phyloP scores from a whole-genome alignment of 768 basidiomycete genomes.

The Xerocomellus chrysenteron region DNA sequence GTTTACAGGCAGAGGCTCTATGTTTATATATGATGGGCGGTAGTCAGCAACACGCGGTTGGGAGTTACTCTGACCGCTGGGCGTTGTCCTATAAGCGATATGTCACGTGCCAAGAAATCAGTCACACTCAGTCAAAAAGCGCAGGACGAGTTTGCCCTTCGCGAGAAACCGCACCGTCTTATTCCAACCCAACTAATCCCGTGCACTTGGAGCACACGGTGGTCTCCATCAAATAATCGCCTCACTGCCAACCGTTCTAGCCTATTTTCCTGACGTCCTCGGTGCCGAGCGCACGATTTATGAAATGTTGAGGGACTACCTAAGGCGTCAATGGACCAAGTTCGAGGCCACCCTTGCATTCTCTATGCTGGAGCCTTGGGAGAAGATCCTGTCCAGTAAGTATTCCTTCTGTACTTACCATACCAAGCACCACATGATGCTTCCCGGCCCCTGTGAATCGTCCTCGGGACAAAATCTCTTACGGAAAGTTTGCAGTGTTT shows the following conservation, averaged over 20 bases:
- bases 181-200: not conserved
- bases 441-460: not conserved
- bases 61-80: too few relatives aligned
- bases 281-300: conserved; percentile 5
- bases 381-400: conserved; percentile 60
- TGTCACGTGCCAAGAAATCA: conserved; percentile 27
- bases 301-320: conserved; percentile 31
- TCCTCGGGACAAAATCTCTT: conserved; percentile 2
- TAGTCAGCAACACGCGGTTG: too few relatives aligned
- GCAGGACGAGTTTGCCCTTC: not conserved
- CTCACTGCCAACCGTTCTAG: not conserved
- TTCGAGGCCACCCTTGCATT: conserved; percentile 59
- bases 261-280: not conserved
- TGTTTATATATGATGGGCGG: too few relatives aligned
- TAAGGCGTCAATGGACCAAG: conserved; percentile 33
- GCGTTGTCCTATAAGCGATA: too few relatives aligned
- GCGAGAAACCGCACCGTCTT: not conserved
- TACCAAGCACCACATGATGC: not conserved
- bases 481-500: conserved; percentile 35
- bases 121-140: conserved; percentile 2
- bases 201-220: not conserved
- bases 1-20: too few relatives aligned
- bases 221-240: not conserved
- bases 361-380: conserved; percentile 69
- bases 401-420: conserved; percentile 7